Evolutionary conservation across 768 basidiomycete species (phyloP), one percentile per base, ranked within the genome.

Genomic region (Hygrophoropsis aurantiaca): DNA sequence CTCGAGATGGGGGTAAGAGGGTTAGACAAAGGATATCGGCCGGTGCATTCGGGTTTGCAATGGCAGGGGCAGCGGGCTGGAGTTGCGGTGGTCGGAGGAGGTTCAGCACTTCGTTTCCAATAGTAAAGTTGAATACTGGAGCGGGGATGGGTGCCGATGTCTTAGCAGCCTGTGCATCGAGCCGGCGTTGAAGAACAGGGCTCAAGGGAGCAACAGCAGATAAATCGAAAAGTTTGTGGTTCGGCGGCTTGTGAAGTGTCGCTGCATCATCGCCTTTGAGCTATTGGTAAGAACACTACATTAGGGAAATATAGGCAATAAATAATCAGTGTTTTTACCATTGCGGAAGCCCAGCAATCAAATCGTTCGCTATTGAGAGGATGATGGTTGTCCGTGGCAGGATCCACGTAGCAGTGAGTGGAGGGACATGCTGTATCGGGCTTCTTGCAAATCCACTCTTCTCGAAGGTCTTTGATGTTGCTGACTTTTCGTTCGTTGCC

Each of bases 331-430:
- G 6, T 30, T 6, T 13, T 26, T 13, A 41, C 46, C 40, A 47
- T 30, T 3, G 40, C 26, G n/a, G 46, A 16, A 2, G 46, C 46
- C 39, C 46, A 47, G 26, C 46, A 47, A 13, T 47, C 46, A 9
- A 47, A 21, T 27, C 20, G 16, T 2, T 18, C 3, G 8, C 27
- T 32, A 15, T 6, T 18, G 6, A 47, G 46, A 26, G 40, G 46
- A 15, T 40, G 15, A 32, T 41, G 40, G n/a, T 19, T 19, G 9
- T 39, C 32, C 30, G 15, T 18, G 18, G 26, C 37, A n/a, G n/a
- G n/a, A n/a, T n/a, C n/a, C n/a, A n/a, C n/a, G n/a, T n/a, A n/a
- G n/a, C n/a, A n/a, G 33, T 34, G 40, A 9, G 40, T 18, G 21
- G 21, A 47, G 40, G 38, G 40, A 19, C n/a, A 39, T 30, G 25